phyloP scores from a whole-genome alignment of 371 early-diverging fungal genomes.

The Zopfochytrium polystomum region DNA sequence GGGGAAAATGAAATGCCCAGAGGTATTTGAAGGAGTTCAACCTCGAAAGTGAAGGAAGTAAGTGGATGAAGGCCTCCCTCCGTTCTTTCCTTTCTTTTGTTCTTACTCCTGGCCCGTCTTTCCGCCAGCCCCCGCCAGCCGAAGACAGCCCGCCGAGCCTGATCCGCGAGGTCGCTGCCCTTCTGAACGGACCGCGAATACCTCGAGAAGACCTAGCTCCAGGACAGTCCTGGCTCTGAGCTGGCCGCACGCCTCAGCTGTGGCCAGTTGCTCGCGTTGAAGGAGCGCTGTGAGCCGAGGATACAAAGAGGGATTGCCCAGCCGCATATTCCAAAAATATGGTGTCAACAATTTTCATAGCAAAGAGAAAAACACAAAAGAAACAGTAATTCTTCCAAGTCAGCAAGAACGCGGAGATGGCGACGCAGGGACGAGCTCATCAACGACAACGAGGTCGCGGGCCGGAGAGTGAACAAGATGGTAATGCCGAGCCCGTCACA shows the following conservation, averaged over 20 bases:
- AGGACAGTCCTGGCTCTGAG: constrained; percentile 45
- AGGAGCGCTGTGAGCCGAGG: too few relatives aligned
- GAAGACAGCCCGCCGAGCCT: constrained; percentile 26
- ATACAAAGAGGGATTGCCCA: too few relatives aligned
- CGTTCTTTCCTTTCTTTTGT: neutral
- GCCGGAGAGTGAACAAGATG: constrained; percentile 58
- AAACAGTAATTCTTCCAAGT: too few relatives aligned
- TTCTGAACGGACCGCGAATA: constrained; percentile 46
- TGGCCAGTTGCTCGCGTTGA: too few relatives aligned
- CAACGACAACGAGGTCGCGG: constrained; percentile 87
- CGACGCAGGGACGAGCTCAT: constrained; percentile 70
- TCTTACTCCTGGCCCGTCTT: neutral
- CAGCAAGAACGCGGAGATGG: too few relatives aligned
- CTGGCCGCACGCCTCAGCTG: too few relatives aligned
- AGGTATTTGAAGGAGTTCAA: constrained; percentile 40
- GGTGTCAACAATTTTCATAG: too few relatives aligned
- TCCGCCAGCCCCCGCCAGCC: neutral
- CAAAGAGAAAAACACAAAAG: too few relatives aligned
- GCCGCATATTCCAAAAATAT: too few relatives aligned
- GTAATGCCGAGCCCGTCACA: too few relatives aligned
- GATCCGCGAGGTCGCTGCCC: constrained; percentile 39
- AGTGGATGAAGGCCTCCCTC: too few relatives aligned
- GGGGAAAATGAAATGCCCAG: constrained; percentile 38
- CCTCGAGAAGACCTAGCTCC: constrained; percentile 45
- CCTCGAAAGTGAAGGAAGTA: neutral